phyloP scores from a whole-genome alignment of 1,284 basidiomycete genomes.

The Trichosporon ovoides region DNA sequence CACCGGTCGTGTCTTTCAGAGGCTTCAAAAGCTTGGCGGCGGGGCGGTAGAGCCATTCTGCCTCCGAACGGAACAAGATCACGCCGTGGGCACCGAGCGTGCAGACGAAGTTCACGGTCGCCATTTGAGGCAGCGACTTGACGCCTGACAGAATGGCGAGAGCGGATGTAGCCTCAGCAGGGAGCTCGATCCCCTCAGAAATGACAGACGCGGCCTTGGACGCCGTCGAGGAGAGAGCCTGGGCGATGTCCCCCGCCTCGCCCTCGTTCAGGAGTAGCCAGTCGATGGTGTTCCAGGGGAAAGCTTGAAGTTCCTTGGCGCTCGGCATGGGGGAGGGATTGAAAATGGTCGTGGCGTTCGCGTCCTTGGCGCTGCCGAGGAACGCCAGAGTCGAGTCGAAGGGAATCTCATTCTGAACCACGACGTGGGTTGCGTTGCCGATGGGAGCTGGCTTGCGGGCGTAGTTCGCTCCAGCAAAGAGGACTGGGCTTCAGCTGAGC shows the following conservation, averaged over 20 bases:
- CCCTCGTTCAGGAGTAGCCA: conserved; percentile 56
- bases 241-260: conserved; percentile 40
- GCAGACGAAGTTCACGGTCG: conserved; percentile 1
- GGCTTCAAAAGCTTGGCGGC: conserved; percentile 34
- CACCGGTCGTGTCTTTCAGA: conserved; percentile 47
- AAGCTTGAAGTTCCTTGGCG: conserved; percentile 42
- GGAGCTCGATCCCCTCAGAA: not conserved
- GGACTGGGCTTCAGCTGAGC: conserved; percentile 22
- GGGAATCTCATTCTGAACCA: conserved; percentile 57
- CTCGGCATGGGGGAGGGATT: conserved; percentile 56
- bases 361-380: conserved; percentile 32
- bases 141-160: conserved; percentile 7
- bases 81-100: conserved; percentile 27
- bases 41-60: conserved; percentile 23
- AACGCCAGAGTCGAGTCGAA: conserved; percentile 50
- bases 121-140: conserved; percentile 1
- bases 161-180: conserved; percentile 2
- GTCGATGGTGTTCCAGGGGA: conserved; percentile 51
- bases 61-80: conserved; percentile 26
- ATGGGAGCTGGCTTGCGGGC: conserved; percentile 13
- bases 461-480: conserved; percentile 47
- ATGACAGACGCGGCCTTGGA: not conserved
- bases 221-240: not conserved
- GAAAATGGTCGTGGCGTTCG: conserved; percentile 47
- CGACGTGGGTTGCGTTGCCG: conserved; percentile 45